Evolutionary conservation across 2,329 filamentous ascomycete genomes (phyloP).

Genomic region (Exophiala spinifera): DNA sequence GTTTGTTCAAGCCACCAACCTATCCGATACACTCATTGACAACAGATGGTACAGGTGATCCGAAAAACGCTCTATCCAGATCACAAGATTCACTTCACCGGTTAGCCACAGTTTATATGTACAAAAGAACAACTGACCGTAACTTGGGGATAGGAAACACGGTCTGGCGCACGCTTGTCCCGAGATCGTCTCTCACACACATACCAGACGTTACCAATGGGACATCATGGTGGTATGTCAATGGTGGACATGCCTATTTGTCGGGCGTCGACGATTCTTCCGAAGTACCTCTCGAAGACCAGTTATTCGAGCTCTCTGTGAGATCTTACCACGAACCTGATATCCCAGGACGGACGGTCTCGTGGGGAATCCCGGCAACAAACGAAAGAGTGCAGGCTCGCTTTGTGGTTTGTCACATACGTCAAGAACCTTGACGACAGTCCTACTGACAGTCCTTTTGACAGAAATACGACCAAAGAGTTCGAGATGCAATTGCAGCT

Average conservation of each 20-base stretch:
- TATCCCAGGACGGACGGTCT: constrained; percentile 11
- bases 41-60: constrained; percentile 35
- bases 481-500: constrained; percentile 39
- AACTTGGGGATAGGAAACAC: constrained; percentile 41
- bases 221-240: constrained; percentile 46
- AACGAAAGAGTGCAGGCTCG: constrained; percentile 31
- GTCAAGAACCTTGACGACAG: background rate
- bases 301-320: constrained; percentile 41
- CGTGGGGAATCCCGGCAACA: constrained; percentile 23
- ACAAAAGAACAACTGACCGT: constrained; percentile 24
- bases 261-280: constrained; percentile 37
- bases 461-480: constrained; percentile 42
- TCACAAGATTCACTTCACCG: constrained; percentile 46
- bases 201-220: constrained; percentile 32
- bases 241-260: constrained; percentile 42
- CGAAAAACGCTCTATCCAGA: constrained; percentile 40
- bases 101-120: constrained; percentile 27
- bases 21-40: background rate
- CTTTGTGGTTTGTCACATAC: constrained; percentile 33
- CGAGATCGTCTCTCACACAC: constrained; percentile 36
- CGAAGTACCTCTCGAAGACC: constrained; percentile 26
- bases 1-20: constrained; percentile 25
- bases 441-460: background rate
- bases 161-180: constrained; percentile 47
- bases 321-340: constrained; percentile 34